Percentiles rank a stretch among this genome's conserved stretches.
Evolutionary conservation across 179 eudicot species (phyloP).

Genomic region (Silene coronaria): DNA sequence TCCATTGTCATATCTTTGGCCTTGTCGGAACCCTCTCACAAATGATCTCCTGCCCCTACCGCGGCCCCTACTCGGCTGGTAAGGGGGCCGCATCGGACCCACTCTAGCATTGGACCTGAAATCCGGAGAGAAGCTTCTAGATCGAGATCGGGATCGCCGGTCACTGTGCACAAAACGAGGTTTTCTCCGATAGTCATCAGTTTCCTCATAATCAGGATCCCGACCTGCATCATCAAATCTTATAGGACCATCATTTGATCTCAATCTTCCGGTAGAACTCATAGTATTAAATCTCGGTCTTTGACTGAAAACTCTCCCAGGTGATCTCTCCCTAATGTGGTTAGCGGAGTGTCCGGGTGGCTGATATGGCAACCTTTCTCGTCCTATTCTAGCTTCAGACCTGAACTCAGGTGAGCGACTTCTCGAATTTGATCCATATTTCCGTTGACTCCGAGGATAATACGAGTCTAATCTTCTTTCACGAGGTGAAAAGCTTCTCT

Average conservation of each 20-base stretch:
- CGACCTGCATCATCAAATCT: slow-evolving; percentile 25
- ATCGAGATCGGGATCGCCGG: slow-evolving; percentile 37
- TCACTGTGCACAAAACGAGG: slow-evolving; percentile 22
- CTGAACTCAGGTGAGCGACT: slow-evolving; percentile 53
- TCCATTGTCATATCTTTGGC: slow-evolving; percentile 33
- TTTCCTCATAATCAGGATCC: slow-evolving; percentile 22
- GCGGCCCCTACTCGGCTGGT: slow-evolving; percentile 29
- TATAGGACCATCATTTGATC: slow-evolving; percentile 28
- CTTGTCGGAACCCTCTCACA: slow-evolving; percentile 33
- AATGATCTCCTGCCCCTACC: slow-evolving; percentile 47
- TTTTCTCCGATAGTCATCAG: slow-evolving; percentile 19
- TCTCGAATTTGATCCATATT: slow-evolving; percentile 66
- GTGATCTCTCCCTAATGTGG: slow-evolving; percentile 25
- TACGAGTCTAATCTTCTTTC: slow-evolving; percentile 29
- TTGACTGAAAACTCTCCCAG: slow-evolving; percentile 19
- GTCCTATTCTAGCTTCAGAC: slow-evolving; percentile 27
- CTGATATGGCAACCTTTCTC: slow-evolving; percentile 27
- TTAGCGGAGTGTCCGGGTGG: slow-evolving; percentile 24
- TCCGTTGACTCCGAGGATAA: slow-evolving; percentile 29
- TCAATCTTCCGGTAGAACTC: slow-evolving; percentile 24
- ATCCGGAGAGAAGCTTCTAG: slow-evolving; percentile 39
- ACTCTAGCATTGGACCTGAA: slow-evolving; percentile 47
- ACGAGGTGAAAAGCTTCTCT: slow-evolving; percentile 47
- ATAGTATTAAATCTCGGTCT: slow-evolving; percentile 24
- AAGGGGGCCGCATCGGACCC: slow-evolving; percentile 39